A percentile compares a stretch with the other conserved stretches of the same genome.
Conservation (phyloP, 371 early-diverging fungal genomes). For the Batkoa obscura region DNA sequence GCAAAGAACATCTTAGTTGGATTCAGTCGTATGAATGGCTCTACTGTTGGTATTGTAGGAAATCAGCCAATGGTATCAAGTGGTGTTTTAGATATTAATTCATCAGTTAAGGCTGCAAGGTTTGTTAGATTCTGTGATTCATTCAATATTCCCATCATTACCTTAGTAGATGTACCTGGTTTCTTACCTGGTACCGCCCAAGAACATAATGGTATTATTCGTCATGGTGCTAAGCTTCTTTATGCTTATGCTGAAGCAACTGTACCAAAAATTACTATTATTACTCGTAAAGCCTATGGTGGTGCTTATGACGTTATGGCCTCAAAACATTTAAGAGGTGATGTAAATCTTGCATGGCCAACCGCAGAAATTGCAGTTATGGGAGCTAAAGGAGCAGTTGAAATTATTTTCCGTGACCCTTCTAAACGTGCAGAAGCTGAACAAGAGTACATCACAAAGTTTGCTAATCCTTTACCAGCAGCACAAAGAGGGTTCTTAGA, state of each 20-base stretch:
- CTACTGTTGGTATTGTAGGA: slow-evolving; percentile 81
- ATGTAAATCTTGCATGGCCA: slow-evolving; percentile 89
- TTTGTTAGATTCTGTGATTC: slow-evolving; percentile 95
- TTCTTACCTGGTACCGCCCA: slow-evolving; percentile 90
- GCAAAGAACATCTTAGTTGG: slow-evolving; percentile 89
- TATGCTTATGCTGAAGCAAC: slow-evolving; percentile 96
- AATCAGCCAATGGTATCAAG: slow-evolving; percentile 92
- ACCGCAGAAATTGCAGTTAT: slow-evolving; percentile 95
- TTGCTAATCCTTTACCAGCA: slow-evolving; percentile 91
- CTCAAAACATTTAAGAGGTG: slow-evolving; percentile 87
- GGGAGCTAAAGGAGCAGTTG: slow-evolving; percentile 93
- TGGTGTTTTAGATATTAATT: slow-evolving; percentile 89
- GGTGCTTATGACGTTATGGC: slow-evolving; percentile 97
- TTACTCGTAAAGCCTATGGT: slow-evolving; percentile 92
- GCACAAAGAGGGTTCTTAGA: slow-evolving; percentile 89
- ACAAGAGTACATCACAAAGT: slow-evolving; percentile 75
- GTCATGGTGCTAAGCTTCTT: slow-evolving; percentile 92
- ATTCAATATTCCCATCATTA: slow-evolving; percentile 83
- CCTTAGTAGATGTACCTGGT: slow-evolving; percentile 95
- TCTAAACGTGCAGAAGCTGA: slow-evolving; percentile 50
- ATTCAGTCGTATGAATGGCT: slow-evolving; percentile 73
- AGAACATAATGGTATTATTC: slow-evolving; percentile 91
- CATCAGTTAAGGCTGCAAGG: slow-evolving; percentile 88
- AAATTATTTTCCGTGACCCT: slow-evolving; percentile 76
- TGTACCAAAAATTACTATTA: slow-evolving; percentile 90